Evolutionary conservation across 371 early-diverging fungal genomes (phyloP).

Genomic region (Smittium culicis): DNA sequence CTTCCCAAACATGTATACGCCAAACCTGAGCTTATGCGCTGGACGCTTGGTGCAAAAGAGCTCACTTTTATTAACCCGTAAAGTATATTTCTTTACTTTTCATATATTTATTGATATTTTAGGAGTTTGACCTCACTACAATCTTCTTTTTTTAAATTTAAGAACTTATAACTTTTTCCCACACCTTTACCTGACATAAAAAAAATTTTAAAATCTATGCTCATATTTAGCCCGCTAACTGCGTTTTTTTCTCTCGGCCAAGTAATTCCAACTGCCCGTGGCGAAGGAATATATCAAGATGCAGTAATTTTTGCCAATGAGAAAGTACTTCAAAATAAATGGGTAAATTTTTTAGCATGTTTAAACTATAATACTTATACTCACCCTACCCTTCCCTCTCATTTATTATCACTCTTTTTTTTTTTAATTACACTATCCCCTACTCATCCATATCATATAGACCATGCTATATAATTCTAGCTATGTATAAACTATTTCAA

Average conservation of each 20-base stretch:
- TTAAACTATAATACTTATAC: background rate
- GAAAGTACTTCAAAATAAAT: slow-evolving; percentile 38
- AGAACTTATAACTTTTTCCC: too few relatives aligned
- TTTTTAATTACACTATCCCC: slow-evolving; percentile 8
- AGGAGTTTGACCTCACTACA: too few relatives aligned
- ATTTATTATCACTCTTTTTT: background rate
- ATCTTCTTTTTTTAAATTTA: too few relatives aligned
- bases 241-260: slow-evolving; percentile 64
- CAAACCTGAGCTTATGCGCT: slow-evolving; percentile 42
- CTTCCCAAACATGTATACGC: slow-evolving; percentile 40
- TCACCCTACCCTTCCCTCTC: background rate
- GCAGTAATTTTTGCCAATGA: slow-evolving; percentile 60
- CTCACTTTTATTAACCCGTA: slow-evolving; percentile 60
- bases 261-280: slow-evolving; percentile 68
- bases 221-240: slow-evolving; percentile 38
- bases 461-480: background rate
- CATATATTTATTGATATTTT: too few relatives aligned
- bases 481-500: background rate
- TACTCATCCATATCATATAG: background rate
- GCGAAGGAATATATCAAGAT: slow-evolving; percentile 72
- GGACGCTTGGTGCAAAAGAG: slow-evolving; percentile 76
- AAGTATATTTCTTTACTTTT: slow-evolving; percentile 11
- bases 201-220: too few relatives aligned
- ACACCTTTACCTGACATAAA: too few relatives aligned
- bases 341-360: slow-evolving; percentile 31